Evolutionary conservation across 305 asterid genomes (phyloP).

Genomic region (Solanum hybrid): DNA sequence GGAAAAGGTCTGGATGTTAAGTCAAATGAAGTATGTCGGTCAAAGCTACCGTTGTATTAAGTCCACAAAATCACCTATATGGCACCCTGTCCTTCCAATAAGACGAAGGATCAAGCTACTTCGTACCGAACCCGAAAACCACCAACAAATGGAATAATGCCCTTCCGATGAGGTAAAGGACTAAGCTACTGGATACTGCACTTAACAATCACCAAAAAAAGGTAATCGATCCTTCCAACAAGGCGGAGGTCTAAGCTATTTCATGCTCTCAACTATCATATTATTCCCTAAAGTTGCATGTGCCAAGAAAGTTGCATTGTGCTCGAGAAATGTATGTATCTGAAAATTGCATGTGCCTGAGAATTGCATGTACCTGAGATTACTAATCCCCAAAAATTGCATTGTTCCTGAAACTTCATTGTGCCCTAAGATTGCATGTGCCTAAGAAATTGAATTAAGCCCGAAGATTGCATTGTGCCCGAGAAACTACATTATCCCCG

Average conservation of each 20-base stretch:
- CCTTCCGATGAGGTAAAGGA: background rate
- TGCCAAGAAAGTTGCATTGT: background rate
- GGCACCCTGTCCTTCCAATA: no score
- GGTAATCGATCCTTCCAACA: background rate
- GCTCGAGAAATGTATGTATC: background rate
- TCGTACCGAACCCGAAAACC: background rate
- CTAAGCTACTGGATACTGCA: background rate
- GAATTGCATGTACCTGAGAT: no score
- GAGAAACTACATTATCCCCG: no score
- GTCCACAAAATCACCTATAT: no score
- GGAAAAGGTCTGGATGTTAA: background rate
- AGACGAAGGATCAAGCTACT: no score
- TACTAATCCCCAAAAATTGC: no score
- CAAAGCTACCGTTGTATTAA: background rate
- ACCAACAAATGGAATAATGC: background rate
- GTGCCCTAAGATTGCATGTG: no score
- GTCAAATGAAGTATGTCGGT: background rate
- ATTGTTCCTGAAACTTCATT: no score
- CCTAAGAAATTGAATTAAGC: no score
- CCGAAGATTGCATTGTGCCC: no score
- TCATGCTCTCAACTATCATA: background rate
- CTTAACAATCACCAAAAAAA: background rate
- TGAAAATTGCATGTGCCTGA: background rate
- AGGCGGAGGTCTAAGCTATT: background rate
- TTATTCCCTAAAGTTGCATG: background rate